Base-by-base conservation (phyloP, 352 stramenopile species). In the Pythium utonaiense region DNA sequence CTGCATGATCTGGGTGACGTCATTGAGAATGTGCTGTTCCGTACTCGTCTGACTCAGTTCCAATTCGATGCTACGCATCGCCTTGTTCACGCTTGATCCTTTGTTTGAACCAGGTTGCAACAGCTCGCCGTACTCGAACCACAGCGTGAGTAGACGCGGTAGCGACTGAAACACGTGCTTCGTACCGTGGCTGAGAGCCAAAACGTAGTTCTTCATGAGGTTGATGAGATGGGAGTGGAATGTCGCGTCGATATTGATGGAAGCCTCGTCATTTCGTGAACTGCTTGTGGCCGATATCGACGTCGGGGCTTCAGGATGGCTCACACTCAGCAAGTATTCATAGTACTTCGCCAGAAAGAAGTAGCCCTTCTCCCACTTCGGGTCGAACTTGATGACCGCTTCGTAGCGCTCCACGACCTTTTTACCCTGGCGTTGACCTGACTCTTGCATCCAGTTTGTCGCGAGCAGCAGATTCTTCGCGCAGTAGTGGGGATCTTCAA, bases 151-250 rank as follows among this genome's bases (percentile, higher is more conserved):
- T 41, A 99, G 70, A n/a, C 97, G 87, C 24, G 97, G 96, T 52
- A 99, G 83, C 1, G 96, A 97, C 73, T 99, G 95, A 71, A 98
- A 99, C 25, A 99, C 82, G 71, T 98, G 97, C 58, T 99, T 99
- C n/a, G 93, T 88, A 21, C 79, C 83, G 59, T 91, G 73, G 41
- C 73, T 72, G 3, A 97, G 71, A 13, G 86, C 76, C 6, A 87
- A 71, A 54, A 96, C 88, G 71, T 99, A 99, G 62, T 98, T 97
- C 33, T 93, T 75, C 70, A 99, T 96, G 62, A 98, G 80, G 36
- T 88, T 80, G 41, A 97, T 82, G 51, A 98, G 71, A 17, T 90
- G 73, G 5, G 60, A 55, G 40, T 85, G 83, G 56, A 93, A 88
- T 9, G 76, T 70, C 0, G 65, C 66, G 52, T 91, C 80, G 21